Evolutionary conservation across 495 filamentous ascomycete genomes (phyloP).

Genomic region (Aspergillus heteromorphus): DNA sequence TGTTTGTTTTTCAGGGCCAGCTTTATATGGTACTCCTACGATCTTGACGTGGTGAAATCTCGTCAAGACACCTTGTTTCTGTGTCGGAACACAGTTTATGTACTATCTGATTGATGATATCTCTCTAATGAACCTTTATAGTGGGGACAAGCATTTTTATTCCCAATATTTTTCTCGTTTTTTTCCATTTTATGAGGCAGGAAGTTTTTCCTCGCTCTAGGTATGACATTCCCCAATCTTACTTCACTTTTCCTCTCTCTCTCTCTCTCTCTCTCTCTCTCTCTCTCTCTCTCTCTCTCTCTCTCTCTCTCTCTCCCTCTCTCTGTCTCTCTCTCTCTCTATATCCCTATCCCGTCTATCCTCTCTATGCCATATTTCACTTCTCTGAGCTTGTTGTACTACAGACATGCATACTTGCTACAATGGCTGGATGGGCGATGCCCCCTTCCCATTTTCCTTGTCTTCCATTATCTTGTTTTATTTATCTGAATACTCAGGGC

Average conservation of each 20-base stretch:
- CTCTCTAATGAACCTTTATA: slow-evolving; percentile 22
- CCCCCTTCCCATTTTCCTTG: neutral
- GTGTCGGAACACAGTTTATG: slow-evolving; percentile 14
- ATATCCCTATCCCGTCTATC: neutral
- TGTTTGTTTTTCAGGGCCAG: neutral
- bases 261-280: slow-evolving; percentile 1
- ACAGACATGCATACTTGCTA: slow-evolving; percentile 8
- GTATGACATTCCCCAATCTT: neutral
- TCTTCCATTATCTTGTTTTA: neutral
- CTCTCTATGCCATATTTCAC: neutral
- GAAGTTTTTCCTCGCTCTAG: too few species aligned
- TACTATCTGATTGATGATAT: slow-evolving; percentile 22
- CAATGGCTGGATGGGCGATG: neutral
- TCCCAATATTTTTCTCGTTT: slow-evolving; percentile 3
- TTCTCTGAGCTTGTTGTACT: slow-evolving; percentile 1
- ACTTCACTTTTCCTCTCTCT: too few species aligned
- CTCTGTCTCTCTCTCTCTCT: neutral
- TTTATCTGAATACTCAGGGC: neutral
- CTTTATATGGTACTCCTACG: neutral
- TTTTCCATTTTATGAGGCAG: neutral
- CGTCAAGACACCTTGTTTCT: neutral
- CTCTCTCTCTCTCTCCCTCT: slow-evolving; percentile 2
- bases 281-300: neutral
- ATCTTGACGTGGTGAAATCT: neutral
- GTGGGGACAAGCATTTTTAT: slow-evolving; percentile 13